phyloP scores from a whole-genome alignment of 306 rosid species.

The Rosa persica region DNA sequence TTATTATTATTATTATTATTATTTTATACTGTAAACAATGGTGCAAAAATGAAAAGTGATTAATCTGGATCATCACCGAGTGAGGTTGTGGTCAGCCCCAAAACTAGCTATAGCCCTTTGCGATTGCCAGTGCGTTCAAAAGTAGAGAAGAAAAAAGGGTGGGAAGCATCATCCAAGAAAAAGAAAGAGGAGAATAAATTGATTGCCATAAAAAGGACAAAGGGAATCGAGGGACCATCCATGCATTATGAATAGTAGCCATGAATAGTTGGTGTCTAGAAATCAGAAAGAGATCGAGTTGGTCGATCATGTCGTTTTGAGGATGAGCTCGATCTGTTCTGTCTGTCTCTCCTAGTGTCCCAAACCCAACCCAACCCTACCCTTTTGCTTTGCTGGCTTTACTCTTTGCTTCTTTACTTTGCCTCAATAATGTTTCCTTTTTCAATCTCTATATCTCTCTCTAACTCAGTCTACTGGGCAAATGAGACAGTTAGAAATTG shows the following conservation, averaged over 20 bases:
- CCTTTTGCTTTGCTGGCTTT: background rate
- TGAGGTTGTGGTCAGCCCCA: conserved; percentile 6
- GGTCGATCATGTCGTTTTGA: conserved; percentile 10
- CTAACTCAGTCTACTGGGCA: conserved; percentile 23
- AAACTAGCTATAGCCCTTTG: background rate
- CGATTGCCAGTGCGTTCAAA: conserved; percentile 45
- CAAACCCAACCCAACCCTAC: background rate
- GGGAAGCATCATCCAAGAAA: conserved; percentile 39
- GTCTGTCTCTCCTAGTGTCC: background rate
- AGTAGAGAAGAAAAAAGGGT: conserved; percentile 28
- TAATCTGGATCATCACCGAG: background rate
- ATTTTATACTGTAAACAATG: background rate
- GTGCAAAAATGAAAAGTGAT: background rate
- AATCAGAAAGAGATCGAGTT: conserved; percentile 16
- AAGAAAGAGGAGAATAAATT: conserved; percentile 31
- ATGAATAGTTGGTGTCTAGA: conserved; percentile 5
- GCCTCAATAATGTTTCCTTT: background rate
- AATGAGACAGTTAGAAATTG: conserved; percentile 49
- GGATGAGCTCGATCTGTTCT: background rate
- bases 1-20: background rate
- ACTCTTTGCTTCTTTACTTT: background rate
- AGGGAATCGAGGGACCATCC: conserved; percentile 34
- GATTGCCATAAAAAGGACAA: conserved; percentile 28
- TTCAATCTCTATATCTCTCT: background rate
- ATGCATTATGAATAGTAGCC: conserved; percentile 5